Evolutionary conservation across 2,329 filamentous ascomycete species (phyloP).

Genomic region (Laburnicola sp.): DNA sequence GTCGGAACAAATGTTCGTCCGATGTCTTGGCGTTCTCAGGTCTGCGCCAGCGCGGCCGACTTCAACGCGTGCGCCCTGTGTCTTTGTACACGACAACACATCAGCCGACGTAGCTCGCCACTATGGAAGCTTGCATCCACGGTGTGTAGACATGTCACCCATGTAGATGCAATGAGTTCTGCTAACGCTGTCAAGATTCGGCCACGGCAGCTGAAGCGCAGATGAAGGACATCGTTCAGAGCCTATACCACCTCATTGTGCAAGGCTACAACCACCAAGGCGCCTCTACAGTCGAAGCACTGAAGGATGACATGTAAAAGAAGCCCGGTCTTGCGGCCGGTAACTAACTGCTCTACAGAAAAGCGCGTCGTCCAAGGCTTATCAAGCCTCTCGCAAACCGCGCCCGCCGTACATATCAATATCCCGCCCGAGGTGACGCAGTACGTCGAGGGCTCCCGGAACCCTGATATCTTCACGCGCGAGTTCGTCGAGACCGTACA

Average conservation of each 20-base stretch:
- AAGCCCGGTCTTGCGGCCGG: neutral
- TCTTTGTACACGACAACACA: neutral
- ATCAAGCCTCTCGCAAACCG: slow-evolving; percentile 53
- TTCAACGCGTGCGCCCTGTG: neutral
- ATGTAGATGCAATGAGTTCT: slow-evolving; percentile 3
- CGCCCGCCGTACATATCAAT: slow-evolving; percentile 55
- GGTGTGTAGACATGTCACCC: neutral
- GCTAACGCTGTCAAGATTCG: slow-evolving; percentile 29
- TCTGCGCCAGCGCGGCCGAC: neutral
- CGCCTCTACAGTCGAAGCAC: slow-evolving; percentile 58
- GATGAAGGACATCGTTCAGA: slow-evolving; percentile 63
- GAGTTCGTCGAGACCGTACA: slow-evolving; percentile 68
- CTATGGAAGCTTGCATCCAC: slow-evolving; percentile 4
- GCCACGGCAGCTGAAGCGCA: slow-evolving; percentile 49
- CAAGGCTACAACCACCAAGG: slow-evolving; percentile 65
- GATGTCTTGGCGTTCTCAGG: slow-evolving; percentile 9
- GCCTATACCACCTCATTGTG: slow-evolving; percentile 62
- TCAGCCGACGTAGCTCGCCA: neutral
- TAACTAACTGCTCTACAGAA: slow-evolving; percentile 36
- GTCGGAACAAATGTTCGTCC: slow-evolving; percentile 9
- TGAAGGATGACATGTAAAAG: slow-evolving; percentile 60
- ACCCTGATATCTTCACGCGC: slow-evolving; percentile 68
- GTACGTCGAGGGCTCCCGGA: slow-evolving; percentile 65
- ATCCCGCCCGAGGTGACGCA: slow-evolving; percentile 64
- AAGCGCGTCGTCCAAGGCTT: slow-evolving; percentile 59